phyloP scores from a whole-genome alignment of 2,329 filamentous ascomycete species.

The Aspergillus thermomutatus region DNA sequence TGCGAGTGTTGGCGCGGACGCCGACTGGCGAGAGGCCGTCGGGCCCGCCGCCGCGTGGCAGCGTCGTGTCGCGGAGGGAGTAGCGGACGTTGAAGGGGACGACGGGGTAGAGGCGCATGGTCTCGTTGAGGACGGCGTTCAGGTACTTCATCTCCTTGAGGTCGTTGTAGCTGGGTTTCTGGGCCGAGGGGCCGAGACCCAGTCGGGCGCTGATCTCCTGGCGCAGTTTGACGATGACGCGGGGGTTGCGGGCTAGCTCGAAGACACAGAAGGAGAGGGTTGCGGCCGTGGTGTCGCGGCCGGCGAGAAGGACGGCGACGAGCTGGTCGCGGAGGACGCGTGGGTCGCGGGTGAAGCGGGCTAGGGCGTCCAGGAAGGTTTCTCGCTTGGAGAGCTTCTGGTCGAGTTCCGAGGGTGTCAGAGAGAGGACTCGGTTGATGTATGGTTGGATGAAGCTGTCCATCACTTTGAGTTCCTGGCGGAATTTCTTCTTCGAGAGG shows the following conservation, averaged over 20 bases:
- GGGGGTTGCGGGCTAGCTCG: slow-evolving; percentile 70
- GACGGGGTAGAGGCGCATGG: slow-evolving; percentile 70
- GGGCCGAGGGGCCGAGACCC: slow-evolving; percentile 55
- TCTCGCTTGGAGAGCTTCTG: slow-evolving; percentile 68
- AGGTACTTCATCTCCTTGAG: slow-evolving; percentile 88
- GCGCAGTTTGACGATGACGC: slow-evolving; percentile 65
- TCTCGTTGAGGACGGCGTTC: slow-evolving; percentile 68
- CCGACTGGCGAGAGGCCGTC: slow-evolving; percentile 46
- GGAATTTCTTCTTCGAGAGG: slow-evolving; percentile 64
- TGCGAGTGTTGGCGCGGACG: slow-evolving; percentile 45
- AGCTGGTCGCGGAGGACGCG: slow-evolving; percentile 77
- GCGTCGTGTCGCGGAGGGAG: slow-evolving; percentile 68
- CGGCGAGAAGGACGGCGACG: slow-evolving; percentile 76
- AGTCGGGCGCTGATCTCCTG: slow-evolving; percentile 67
- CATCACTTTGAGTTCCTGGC: slow-evolving; percentile 62
- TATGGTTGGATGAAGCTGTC: slow-evolving; percentile 74
- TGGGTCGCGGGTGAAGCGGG: slow-evolving; percentile 66
- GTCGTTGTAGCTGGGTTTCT: slow-evolving; percentile 64
- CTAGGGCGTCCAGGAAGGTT: slow-evolving; percentile 83
- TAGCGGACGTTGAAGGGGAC: slow-evolving; percentile 77
- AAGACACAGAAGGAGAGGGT: slow-evolving; percentile 80
- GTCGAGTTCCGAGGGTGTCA: slow-evolving; percentile 69
- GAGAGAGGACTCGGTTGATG: slow-evolving; percentile 68
- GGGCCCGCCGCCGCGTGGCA: slow-evolving; percentile 62
- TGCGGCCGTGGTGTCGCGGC: slow-evolving; percentile 76